Conservation (phyloP, 148 eudicot species). For the Diospyros lotus region DNA sequence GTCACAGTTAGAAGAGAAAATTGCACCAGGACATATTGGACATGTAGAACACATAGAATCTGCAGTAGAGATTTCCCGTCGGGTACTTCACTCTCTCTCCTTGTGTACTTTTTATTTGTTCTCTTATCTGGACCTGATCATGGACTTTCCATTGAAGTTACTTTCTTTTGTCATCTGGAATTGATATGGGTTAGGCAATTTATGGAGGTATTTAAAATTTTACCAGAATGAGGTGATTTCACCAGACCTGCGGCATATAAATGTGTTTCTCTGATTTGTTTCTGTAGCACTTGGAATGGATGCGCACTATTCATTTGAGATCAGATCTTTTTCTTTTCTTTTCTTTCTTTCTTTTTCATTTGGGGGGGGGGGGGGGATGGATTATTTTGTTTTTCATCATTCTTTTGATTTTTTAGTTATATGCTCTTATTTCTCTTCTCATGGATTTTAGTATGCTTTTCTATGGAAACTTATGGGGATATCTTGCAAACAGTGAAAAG, state of each 20-base stretch:
- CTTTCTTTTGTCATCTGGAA: background rate
- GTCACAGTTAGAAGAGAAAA: slow-evolving; percentile 48
- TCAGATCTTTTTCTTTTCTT: no score
- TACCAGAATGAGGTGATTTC: no score
- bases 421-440: background rate
- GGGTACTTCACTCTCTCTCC: slow-evolving; percentile 44
- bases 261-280: no score
- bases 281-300: no score
- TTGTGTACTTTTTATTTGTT: background rate
- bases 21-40: slow-evolving; percentile 25
- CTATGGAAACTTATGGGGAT: background rate
- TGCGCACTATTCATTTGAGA: no score
- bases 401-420: background rate
- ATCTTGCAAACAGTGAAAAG: background rate
- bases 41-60: slow-evolving; percentile 49
- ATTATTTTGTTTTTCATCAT: background rate
- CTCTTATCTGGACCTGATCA: background rate
- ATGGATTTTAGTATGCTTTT: background rate
- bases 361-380: no score
- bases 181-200: no score
- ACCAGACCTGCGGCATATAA: no score
- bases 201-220: no score
- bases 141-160: background rate
- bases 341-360: no score
- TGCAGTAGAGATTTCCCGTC: slow-evolving; percentile 59